Base-by-base conservation (phyloP, 2,329 filamentous ascomycete species). In the Aureobasidium sp. region DNA sequence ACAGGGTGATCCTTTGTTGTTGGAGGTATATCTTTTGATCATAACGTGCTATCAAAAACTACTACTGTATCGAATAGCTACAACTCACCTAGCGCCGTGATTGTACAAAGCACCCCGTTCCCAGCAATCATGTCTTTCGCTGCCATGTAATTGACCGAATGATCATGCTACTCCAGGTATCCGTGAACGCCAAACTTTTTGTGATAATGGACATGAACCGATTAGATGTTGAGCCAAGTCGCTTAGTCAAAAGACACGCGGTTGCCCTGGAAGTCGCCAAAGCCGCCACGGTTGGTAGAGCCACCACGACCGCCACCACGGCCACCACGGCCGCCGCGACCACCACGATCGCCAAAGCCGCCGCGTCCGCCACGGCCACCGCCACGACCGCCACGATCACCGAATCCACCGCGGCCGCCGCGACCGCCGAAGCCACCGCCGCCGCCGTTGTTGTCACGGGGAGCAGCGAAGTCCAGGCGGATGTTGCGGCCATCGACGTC, bases 401-500 rank as follows among this genome's bases (percentile, higher is more conserved):
- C 74, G 64, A 76, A 73, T 60, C 76, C 76, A 63, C 76, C 69
- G 62, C 72, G 72, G 66, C 74, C 70, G 61, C 76, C 74, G 66
- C 76, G 69, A 53, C 71, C 69, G 27, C 71, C 66, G 51, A 71
- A 69, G 60, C 78, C 74, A 55, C 78, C 76, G 66, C 80, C 76
- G 65, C 77, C 71, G 52, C 75, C 74, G 52, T 76, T 75, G 61
- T 71, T 68, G 56, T 68, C 69, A 65, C 71, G 71, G 64, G 87
- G 84, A 66, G 83, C 79, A 67, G 89, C 88, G 76, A 82, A 97
- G 82, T 96, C 92, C 60, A 96, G 86, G 69, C 92, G 89, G 68
- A 96, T 81, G 59, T 84, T 76, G 69, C 92, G 90, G 62, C 89
- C 85, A 66, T 80, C 82, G 69, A 94, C 82, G 64, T 90, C 86